Base-by-base conservation (phyloP, 495 filamentous ascomycete species). In the Astrothelium macrocarpum region DNA sequence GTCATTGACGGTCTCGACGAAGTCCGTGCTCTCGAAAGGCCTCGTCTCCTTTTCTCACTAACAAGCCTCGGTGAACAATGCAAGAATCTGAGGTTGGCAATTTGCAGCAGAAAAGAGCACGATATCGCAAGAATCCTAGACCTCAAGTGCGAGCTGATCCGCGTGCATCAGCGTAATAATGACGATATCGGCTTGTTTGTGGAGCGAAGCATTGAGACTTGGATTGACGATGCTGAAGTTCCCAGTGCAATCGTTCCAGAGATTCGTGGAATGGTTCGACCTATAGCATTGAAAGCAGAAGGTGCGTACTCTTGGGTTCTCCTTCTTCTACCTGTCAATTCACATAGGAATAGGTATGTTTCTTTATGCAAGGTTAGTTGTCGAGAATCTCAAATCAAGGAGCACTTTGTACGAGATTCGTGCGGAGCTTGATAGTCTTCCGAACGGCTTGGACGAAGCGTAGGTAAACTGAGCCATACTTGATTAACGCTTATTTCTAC, bases 361-460 rank as follows among this genome's bases (percentile, higher is more conserved):
- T 45, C 66, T 71, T 1, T 72, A 69, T 53, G 69, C 66, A 10
- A 66, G 59, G 45, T 23, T 72, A 34, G 53, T 72, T 46, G 32
- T 70, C 29, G 59, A 53, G 25, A 65, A 46, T 45, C 60, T 71
- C 46, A 25, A 56, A 16, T 56, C 5, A 29, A 10, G n/a, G 43
- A 5, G n/a, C 2, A 60, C 67, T 45, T 14, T 73, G 2, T 31
- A 59, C 0, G 43, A 45, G 32, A 68, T 73, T 59, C 64, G 63
- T 11, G 49, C 62, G 16, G 71, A 73, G 53, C 59, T 72, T 14
- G 7, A 43, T 46, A 66, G 56, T 43, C 63, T 71, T 9, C 71
- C 71, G 2, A 53, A 73, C 39, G 60, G 43, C 26, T 59, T 73
- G n/a, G 62, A 73, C 64, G 70, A 69, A 25, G 67, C 67, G 71